Conservation (phyloP, 1,139 yeast genomes). For the Maudiozyma humilis region DNA sequence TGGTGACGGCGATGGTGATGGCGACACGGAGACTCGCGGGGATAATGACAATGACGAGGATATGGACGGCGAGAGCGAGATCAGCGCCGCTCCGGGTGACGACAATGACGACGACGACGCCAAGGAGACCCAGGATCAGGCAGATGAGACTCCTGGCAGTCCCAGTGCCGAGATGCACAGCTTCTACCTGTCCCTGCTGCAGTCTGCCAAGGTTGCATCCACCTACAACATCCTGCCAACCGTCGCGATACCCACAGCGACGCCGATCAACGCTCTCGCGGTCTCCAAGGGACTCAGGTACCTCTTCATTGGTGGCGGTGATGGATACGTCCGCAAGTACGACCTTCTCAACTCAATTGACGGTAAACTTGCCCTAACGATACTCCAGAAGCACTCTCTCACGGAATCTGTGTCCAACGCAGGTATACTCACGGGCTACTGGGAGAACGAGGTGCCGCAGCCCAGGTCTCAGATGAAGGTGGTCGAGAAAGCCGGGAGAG, state of each 20-base stretch:
- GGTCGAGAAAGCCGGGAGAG: slow-evolving; percentile 29
- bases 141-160: background rate
- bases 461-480: slow-evolving; percentile 38
- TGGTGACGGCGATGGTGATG: slow-evolving; percentile 9
- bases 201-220: slow-evolving; percentile 41
- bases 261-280: slow-evolving; percentile 68
- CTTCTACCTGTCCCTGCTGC: slow-evolving; percentile 37
- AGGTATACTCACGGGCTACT: slow-evolving; percentile 75
- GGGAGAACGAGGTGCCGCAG: slow-evolving; percentile 93
- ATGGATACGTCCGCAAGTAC: slow-evolving; percentile 84
- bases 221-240: slow-evolving; percentile 55
- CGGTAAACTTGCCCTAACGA: slow-evolving; percentile 84
- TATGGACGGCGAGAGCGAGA: slow-evolving; percentile 24
- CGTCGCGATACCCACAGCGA: slow-evolving; percentile 64
- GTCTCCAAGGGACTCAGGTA: slow-evolving; percentile 78
- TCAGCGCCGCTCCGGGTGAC: slow-evolving; percentile 28
- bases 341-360: slow-evolving; percentile 80
- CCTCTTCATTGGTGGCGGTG: slow-evolving; percentile 93
- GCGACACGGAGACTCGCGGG: slow-evolving; percentile 9
- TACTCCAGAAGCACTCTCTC: slow-evolving; percentile 82
- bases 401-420: slow-evolving; percentile 80
- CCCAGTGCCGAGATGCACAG: slow-evolving; percentile 20
- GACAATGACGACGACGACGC: slow-evolving; percentile 26
- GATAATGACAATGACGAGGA: slow-evolving; percentile 12
- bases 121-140: slow-evolving; percentile 2